These are phyloP conservation scores for Euclidium syriacum DNA, from an alignment of 345 rosid genomes.

Conservation along the genomic window DNA sequence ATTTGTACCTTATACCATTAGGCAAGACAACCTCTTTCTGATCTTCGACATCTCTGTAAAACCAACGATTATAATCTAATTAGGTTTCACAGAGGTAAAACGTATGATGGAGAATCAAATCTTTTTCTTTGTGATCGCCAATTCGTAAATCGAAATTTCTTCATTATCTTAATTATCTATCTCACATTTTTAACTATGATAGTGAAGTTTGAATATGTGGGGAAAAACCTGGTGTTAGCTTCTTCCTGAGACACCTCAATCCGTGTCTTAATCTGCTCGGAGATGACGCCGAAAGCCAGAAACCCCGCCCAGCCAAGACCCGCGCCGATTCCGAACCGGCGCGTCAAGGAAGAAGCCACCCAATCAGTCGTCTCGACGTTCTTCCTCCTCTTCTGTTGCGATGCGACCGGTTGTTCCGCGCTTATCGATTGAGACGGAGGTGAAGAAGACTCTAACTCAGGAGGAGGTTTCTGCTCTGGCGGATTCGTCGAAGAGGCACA, in stretches of 20 bases:
- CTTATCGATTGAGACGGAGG: slow-evolving; percentile 22
- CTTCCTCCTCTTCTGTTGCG: slow-evolving; percentile 39
- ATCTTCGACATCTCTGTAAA: slow-evolving; percentile 62
- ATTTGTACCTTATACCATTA: slow-evolving; percentile 77
- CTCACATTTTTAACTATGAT: too few relatives aligned
- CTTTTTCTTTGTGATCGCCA: background rate
- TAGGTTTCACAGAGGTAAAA: too few relatives aligned
- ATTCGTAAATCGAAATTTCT: background rate
- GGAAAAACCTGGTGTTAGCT: slow-evolving; percentile 65
- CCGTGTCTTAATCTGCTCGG: slow-evolving; percentile 88
- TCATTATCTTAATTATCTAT: too few relatives aligned
- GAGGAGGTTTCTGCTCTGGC: slow-evolving; percentile 29
- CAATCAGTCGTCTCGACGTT: slow-evolving; percentile 68
- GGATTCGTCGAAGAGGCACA: slow-evolving; percentile 31
- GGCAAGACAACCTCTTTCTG: slow-evolving; percentile 70
- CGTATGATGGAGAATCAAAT: too few relatives aligned
- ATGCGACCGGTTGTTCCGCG: slow-evolving; percentile 36
- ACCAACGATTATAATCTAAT: too few relatives aligned
- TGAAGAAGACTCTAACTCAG: slow-evolving; percentile 29
- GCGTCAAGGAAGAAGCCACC: slow-evolving; percentile 80
- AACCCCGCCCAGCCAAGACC: slow-evolving; percentile 90
- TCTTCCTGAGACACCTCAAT: slow-evolving; percentile 69
- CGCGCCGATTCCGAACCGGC: slow-evolving; percentile 86
- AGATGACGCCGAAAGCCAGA: slow-evolving; percentile 73
- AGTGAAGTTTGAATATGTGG: background rate